These are phyloP conservation scores for Coniferiporia weirii DNA, from an alignment of 1,284 basidiomycete species.

Conservation along the genomic window DNA sequence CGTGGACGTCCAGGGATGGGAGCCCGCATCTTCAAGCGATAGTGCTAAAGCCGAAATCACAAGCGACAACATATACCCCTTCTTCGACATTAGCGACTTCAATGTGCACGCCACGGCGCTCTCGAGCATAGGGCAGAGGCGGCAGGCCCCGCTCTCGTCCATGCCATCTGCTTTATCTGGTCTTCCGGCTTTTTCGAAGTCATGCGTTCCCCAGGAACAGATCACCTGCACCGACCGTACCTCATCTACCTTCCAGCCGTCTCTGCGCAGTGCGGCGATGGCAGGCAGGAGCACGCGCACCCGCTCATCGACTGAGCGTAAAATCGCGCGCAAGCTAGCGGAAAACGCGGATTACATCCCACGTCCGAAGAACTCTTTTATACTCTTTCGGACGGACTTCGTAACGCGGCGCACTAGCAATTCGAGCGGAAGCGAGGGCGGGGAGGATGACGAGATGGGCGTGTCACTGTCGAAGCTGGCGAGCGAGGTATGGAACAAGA, in stretches of 20 bases:
- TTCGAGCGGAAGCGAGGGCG: background rate
- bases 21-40: background rate
- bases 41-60: background rate
- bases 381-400: conserved; percentile 81
- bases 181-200: background rate
- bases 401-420: conserved; percentile 29
- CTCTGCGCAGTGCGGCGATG: conserved; percentile 7
- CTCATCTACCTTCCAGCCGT: background rate
- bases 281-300: conserved; percentile 4
- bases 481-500: conserved; percentile 51
- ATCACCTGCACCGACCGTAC: background rate
- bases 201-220: background rate
- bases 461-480: conserved; percentile 61
- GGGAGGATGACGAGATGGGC: background rate
- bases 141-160: conserved; percentile 8
- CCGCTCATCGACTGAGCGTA: conserved; percentile 15
- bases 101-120: background rate
- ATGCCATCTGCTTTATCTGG: background rate
- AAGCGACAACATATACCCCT: background rate
- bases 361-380: conserved; percentile 84
- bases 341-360: conserved; percentile 62
- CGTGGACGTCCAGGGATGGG: conserved; percentile 14
- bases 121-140: background rate
- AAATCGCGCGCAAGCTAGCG: conserved; percentile 27
- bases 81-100: background rate